Conservation (phyloP, 1,284 basidiomycete species). For the Lignosus rhinocerotis region DNA sequence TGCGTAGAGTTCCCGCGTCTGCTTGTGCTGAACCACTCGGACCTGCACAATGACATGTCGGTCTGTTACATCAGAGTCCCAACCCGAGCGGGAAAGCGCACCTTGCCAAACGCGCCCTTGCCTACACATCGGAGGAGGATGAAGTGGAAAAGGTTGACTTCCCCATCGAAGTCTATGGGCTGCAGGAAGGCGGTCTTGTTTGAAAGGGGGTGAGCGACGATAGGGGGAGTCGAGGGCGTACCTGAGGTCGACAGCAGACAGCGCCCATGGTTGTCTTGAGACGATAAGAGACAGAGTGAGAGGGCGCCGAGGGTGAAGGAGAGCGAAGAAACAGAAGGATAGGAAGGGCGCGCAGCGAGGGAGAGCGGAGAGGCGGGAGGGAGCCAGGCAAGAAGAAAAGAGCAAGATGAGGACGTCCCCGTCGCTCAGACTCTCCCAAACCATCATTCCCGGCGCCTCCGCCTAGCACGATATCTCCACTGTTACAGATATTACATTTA, state of each 20-base stretch:
- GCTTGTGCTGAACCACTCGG: constrained; percentile 94
- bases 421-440: constrained; percentile 1
- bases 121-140: constrained; percentile 92
- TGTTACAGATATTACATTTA: background rate
- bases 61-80: background rate
- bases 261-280: constrained; percentile 65
- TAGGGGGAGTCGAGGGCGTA: constrained; percentile 32
- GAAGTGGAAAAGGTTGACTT: constrained; percentile 95
- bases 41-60: constrained; percentile 43
- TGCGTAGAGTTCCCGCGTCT: constrained; percentile 89
- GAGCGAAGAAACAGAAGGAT: constrained; percentile 27
- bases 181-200: background rate
- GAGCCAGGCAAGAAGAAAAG: constrained; percentile 15
- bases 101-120: constrained; percentile 98
- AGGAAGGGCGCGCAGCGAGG: constrained; percentile 18
- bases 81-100: constrained; percentile 32
- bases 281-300: constrained; percentile 24
- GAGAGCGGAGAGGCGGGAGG: constrained; percentile 20
- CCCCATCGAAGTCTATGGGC: constrained; percentile 91
- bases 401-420: constrained; percentile 6
- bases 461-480: background rate
- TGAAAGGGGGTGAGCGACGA: background rate
- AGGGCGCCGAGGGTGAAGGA: constrained; percentile 24
- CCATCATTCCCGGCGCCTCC: constrained; percentile 13
- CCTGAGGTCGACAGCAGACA: constrained; percentile 81